These are phyloP conservation scores for Apiotrichum laibachii DNA, from an alignment of 1,284 basidiomycete species.

Conservation along the genomic window DNA sequence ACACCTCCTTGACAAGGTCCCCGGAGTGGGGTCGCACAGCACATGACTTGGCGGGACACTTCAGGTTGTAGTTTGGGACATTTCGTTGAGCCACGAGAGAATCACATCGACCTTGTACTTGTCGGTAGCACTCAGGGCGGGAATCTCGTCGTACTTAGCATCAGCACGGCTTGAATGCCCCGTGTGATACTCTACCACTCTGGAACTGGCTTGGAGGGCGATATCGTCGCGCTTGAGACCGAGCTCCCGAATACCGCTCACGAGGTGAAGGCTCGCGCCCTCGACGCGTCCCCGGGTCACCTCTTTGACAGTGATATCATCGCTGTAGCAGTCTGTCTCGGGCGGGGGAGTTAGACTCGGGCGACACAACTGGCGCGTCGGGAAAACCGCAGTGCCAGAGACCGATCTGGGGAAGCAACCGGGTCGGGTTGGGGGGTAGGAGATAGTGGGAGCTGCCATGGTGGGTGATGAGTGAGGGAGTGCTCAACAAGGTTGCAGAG, in stretches of 20 bases:
- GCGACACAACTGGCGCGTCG: constrained; percentile 1
- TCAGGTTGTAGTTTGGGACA: constrained; percentile 67
- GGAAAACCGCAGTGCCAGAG: constrained; percentile 14
- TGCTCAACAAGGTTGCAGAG: no score
- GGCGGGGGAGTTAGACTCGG: constrained; percentile 34
- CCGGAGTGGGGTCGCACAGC: constrained; percentile 77
- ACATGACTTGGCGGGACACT: constrained; percentile 61
- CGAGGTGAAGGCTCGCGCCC: constrained; percentile 59
- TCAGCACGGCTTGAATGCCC: constrained; percentile 64
- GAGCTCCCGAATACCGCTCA: constrained; percentile 55
- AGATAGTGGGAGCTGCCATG: neutral
- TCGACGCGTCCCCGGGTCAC: constrained; percentile 61
- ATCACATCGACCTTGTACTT: constrained; percentile 59
- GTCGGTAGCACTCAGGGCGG: constrained; percentile 63
- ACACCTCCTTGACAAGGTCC: constrained; percentile 34
- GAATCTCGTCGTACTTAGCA: constrained; percentile 59
- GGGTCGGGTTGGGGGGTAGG: constrained; percentile 10
- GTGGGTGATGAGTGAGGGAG: no score
- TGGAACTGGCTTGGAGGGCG: constrained; percentile 15
- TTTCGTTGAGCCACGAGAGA: constrained; percentile 57
- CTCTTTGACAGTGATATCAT: constrained; percentile 60
- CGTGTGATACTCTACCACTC: constrained; percentile 46
- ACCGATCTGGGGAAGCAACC: constrained; percentile 11
- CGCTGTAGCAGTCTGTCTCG: constrained; percentile 55
- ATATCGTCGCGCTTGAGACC: constrained; percentile 37